phyloP scores from a whole-genome alignment of 148 eudicot species.

The Silene uniflora region DNA sequence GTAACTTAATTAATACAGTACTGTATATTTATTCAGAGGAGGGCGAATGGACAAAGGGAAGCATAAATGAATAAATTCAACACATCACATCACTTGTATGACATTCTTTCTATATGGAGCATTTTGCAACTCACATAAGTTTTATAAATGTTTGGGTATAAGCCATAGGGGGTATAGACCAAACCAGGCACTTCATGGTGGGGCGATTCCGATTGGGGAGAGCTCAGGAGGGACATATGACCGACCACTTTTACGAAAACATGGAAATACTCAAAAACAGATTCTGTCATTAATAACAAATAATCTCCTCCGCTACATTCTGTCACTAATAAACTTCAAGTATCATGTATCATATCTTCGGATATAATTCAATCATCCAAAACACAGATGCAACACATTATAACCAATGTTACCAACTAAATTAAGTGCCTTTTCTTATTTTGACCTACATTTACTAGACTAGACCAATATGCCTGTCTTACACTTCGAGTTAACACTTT shows the following conservation, averaged over 20 bases:
- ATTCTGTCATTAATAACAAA: background rate
- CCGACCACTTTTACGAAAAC: background rate
- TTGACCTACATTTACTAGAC: too few relatives aligned
- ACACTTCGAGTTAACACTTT: too few relatives aligned
- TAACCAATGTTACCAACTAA: conserved; percentile 1
- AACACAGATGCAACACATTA: background rate
- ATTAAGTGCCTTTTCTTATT: background rate
- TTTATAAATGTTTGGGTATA: too few relatives aligned
- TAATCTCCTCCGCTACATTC: background rate
- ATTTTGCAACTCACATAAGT: too few relatives aligned
- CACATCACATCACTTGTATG: background rate
- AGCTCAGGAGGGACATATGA: background rate
- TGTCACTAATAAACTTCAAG: background rate
- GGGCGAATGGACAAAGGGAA: background rate
- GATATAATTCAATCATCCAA: background rate
- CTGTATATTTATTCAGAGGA: too few relatives aligned
- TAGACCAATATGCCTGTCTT: too few relatives aligned
- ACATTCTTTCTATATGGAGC: too few relatives aligned
- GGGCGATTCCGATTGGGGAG: too few relatives aligned
- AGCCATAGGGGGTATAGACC: too few relatives aligned
- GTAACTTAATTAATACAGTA: too few relatives aligned
- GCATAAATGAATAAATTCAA: background rate
- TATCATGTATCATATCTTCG: background rate
- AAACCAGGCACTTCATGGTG: too few relatives aligned
- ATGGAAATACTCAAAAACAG: background rate